Conservation (phyloP, 305 asterid genomes). For the Withania somnifera region DNA sequence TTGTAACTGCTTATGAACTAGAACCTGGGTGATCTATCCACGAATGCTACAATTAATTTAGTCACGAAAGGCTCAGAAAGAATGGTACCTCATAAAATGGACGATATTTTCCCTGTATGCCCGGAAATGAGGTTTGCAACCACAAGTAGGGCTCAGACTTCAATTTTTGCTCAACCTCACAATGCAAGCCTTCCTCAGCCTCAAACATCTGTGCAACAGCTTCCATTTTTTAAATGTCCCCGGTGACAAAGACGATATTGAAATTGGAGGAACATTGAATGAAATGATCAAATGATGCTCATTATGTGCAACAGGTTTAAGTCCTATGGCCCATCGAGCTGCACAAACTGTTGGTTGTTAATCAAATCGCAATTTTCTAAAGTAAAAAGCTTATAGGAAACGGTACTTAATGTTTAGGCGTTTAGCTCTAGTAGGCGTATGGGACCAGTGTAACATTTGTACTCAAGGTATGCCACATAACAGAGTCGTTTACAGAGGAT, state of each 20-base stretch:
- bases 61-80: not conserved
- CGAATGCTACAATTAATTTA: not conserved
- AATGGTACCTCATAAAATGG: conserved; percentile 16
- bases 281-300: not conserved
- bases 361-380: not conserved
- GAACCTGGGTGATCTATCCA: too few species aligned
- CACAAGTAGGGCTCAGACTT: conserved; percentile 5
- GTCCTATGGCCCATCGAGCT: not conserved
- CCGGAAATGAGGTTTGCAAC: conserved; percentile 6
- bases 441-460: conserved; percentile 21
- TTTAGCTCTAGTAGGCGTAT: conserved; percentile 13
- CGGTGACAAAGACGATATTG: conserved; percentile 10
- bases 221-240: conserved; percentile 21
- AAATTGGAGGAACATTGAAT: not conserved
- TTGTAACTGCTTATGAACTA: too few species aligned
- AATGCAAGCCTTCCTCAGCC: conserved; percentile 11
- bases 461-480: conserved; percentile 22
- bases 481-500: conserved; percentile 32
- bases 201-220: conserved; percentile 23
- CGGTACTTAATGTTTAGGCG: not conserved
- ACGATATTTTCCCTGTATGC: conserved; percentile 7
- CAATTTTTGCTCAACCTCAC: conserved; percentile 18
- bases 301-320: not conserved
- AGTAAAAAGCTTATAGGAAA: not conserved
- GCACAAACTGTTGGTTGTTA: not conserved